Conservation (phyloP, 2,329 filamentous ascomycete genomes). For the Trichoderma brevicompactum region DNA sequence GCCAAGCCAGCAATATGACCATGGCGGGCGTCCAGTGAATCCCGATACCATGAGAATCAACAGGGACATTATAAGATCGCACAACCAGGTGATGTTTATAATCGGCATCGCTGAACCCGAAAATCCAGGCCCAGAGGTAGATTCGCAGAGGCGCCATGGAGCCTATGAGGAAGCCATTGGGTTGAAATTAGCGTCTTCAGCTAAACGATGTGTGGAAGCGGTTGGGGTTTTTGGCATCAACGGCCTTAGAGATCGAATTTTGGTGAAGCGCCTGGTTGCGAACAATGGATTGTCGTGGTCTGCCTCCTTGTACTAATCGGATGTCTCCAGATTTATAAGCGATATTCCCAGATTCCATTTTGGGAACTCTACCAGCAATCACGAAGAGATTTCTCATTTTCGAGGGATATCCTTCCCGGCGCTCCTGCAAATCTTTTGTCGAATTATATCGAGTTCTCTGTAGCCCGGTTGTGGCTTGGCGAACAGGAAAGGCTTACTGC, state of each 20-base stretch:
- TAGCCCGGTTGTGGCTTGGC: slow-evolving; percentile 36
- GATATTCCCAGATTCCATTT: slow-evolving; percentile 55
- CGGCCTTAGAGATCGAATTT: slow-evolving; percentile 58
- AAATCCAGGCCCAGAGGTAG: slow-evolving; percentile 48
- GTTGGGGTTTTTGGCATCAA: slow-evolving; percentile 57
- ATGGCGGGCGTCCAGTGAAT: slow-evolving; percentile 60
- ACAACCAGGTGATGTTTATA: slow-evolving; percentile 67
- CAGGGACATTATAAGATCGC: slow-evolving; percentile 60
- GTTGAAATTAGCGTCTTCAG: slow-evolving; percentile 43
- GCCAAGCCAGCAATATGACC: slow-evolving; percentile 57
- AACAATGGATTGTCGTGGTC: not conserved
- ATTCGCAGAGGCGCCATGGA: slow-evolving; percentile 50
- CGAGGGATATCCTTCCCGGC: slow-evolving; percentile 41
- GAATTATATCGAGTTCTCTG: slow-evolving; percentile 38
- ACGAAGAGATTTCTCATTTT: slow-evolving; percentile 39
- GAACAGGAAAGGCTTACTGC: slow-evolving; percentile 34
- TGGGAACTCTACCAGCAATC: slow-evolving; percentile 46
- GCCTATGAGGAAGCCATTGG: slow-evolving; percentile 55
- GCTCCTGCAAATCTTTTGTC: slow-evolving; percentile 39
- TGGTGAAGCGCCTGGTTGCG: slow-evolving; percentile 44
- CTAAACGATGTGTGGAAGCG: slow-evolving; percentile 43
- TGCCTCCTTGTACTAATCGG: slow-evolving; percentile 12
- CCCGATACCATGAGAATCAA: slow-evolving; percentile 59
- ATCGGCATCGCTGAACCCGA: slow-evolving; percentile 66
- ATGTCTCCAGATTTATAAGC: slow-evolving; percentile 53